Percentiles rank a stretch among this genome's conserved stretches.
phyloP scores from a whole-genome alignment of 1,139 yeast species.

The Yamadazyma sp. region DNA sequence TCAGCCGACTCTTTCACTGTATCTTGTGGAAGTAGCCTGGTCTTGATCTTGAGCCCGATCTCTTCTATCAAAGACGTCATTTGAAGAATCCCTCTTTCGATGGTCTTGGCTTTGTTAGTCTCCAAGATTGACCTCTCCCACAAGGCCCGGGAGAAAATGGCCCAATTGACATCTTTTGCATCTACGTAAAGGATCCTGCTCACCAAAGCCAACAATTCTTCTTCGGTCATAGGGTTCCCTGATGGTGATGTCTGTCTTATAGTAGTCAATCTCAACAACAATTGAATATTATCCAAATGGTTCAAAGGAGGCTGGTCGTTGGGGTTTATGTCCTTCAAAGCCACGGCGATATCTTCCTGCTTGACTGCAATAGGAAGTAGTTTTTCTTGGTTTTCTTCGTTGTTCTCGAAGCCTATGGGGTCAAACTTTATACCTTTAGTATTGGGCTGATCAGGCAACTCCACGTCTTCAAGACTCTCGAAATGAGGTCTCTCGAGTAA shows the following conservation, averaged over 20 bases:
- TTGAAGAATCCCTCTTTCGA: constrained; percentile 92
- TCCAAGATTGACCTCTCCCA: constrained; percentile 91
- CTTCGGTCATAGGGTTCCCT: constrained; percentile 69
- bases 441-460: constrained; percentile 28
- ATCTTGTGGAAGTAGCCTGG: constrained; percentile 58
- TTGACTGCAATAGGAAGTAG: constrained; percentile 62
- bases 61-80: constrained; percentile 93
- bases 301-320: constrained; percentile 75
- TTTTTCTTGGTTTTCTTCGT: constrained; percentile 24
- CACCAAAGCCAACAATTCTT: constrained; percentile 75
- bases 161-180: constrained; percentile 61
- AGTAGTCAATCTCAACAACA: constrained; percentile 65
- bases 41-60: constrained; percentile 66
- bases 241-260: constrained; percentile 73
- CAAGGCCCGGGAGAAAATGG: constrained; percentile 75
- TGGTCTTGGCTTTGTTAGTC: constrained; percentile 76
- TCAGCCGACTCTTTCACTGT: constrained; percentile 22
- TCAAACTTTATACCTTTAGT: constrained; percentile 47
- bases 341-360: constrained; percentile 63
- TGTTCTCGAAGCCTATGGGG: constrained; percentile 17
- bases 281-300: constrained; percentile 69
- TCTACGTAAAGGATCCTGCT: constrained; percentile 65
- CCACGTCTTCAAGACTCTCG: constrained; percentile 59
- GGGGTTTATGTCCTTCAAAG: constrained; percentile 64
- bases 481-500: constrained; percentile 72